These are phyloP conservation scores for Corinectria fuckeliana DNA, from an alignment of 2,329 filamentous ascomycete species.

Conservation along the genomic window DNA sequence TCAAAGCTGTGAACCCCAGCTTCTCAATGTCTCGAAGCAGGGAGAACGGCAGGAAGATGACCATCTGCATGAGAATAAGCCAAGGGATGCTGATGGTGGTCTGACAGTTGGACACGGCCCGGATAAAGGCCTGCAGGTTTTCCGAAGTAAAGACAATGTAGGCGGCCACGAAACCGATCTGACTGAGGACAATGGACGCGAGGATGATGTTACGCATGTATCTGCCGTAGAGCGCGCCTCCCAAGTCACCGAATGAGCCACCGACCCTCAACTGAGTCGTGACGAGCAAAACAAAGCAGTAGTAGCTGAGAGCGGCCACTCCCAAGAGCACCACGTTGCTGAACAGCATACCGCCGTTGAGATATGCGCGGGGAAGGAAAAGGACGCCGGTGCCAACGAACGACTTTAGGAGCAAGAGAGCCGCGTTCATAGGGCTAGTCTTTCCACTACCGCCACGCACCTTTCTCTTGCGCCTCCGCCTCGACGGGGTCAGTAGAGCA, in stretches of 20 bases:
- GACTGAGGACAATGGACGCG: conserved; percentile 89
- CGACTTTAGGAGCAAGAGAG: conserved; percentile 89
- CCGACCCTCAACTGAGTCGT: conserved; percentile 83
- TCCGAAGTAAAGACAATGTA: conserved; percentile 98
- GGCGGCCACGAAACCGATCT: conserved; percentile 92
- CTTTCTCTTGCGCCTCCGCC: conserved; percentile 78
- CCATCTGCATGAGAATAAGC: conserved; percentile 92
- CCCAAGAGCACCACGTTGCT: conserved; percentile 88
- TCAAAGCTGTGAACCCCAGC: conserved; percentile 90
- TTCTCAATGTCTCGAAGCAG: conserved; percentile 97
- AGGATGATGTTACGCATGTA: conserved; percentile 91
- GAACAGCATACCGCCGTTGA: conserved; percentile 97
- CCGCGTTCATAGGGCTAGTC: conserved; percentile 79
- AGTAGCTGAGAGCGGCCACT: conserved; percentile 89
- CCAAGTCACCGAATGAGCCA: conserved; percentile 98
- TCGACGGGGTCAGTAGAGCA: conserved; percentile 78
- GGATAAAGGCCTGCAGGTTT: conserved; percentile 92
- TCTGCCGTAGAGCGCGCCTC: conserved; percentile 86
- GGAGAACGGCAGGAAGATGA: conserved; percentile 93
- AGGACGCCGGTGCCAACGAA: conserved; percentile 97
- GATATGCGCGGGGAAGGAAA: conserved; percentile 89
- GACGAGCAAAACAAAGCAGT: conserved; percentile 95
- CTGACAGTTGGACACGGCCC: conserved; percentile 88
- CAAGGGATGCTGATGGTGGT: conserved; percentile 85
- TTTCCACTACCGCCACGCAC: conserved; percentile 75